phyloP scores from a whole-genome alignment of 495 filamentous ascomycete species.

The Podospora sp. region DNA sequence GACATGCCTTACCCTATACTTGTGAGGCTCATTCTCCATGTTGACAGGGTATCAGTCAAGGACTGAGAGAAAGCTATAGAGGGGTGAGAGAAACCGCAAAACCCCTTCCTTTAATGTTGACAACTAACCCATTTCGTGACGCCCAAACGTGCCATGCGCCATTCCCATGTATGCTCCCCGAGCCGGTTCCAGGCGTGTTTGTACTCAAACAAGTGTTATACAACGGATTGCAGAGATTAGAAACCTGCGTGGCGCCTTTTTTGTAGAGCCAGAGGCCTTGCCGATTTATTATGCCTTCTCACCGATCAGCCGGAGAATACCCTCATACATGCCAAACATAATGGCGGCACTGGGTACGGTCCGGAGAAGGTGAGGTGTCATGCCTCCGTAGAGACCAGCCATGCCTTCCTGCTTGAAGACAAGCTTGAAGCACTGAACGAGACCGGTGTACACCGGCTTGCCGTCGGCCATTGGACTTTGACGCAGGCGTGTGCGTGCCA shows the following conservation, averaged over 20 bases:
- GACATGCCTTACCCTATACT: not conserved
- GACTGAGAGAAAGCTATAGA: not conserved
- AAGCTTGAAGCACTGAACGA: constrained; percentile 78
- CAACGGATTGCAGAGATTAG: not conserved
- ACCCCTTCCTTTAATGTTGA: not conserved
- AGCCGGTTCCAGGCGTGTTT: not conserved
- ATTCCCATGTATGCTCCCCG: not conserved
- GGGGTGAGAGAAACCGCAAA: not conserved
- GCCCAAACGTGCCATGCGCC: not conserved
- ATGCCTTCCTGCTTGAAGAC: constrained; percentile 86
- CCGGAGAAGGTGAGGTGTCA: constrained; percentile 83
- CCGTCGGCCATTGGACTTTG: constrained; percentile 77
- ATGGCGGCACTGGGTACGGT: constrained; percentile 88
- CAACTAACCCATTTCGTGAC: not conserved
- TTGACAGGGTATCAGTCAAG: not conserved
- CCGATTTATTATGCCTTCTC: not conserved
- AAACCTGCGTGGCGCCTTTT: not conserved
- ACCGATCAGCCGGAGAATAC: constrained; percentile 63
- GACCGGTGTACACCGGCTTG: constrained; percentile 75
- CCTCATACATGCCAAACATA: constrained; percentile 91
- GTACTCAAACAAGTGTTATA: constrained; percentile 16
- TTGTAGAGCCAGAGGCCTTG: not conserved
- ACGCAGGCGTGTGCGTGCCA: constrained; percentile 77
- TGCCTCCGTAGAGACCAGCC: constrained; percentile 77
- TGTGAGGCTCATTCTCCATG: not conserved